Conservation (phyloP, 192 early-diverging fungal species). For the Dispira parvispora region DNA sequence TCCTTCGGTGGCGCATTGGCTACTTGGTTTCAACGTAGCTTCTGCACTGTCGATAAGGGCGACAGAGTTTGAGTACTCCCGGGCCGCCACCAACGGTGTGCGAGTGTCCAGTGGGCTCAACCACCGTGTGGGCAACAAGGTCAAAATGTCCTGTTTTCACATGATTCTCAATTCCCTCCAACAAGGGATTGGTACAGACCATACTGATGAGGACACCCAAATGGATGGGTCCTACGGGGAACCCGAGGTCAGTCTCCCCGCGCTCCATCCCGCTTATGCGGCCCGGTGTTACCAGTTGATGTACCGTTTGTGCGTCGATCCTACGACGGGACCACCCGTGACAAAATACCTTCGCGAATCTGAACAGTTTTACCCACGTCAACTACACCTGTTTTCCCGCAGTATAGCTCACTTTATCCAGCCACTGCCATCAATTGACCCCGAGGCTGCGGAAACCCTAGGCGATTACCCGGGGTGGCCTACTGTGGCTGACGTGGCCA, state of each 20-base stretch:
- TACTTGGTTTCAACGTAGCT: slow-evolving; percentile 62
- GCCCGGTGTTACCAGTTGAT: slow-evolving; percentile 83
- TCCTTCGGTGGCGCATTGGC: slow-evolving; percentile 73
- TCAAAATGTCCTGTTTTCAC: slow-evolving; percentile 37
- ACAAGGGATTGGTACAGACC: slow-evolving; percentile 20
- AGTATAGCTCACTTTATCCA: slow-evolving; percentile 17
- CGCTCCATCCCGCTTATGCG: slow-evolving; percentile 57
- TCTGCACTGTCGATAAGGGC: slow-evolving; percentile 20
- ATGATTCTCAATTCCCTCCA: slow-evolving; percentile 41
- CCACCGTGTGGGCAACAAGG: not conserved
- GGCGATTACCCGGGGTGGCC: slow-evolving; percentile 12
- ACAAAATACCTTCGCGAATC: slow-evolving; percentile 63
- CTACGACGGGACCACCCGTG: slow-evolving; percentile 44
- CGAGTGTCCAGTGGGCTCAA: too few relatives aligned
- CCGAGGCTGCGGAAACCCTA: slow-evolving; percentile 12
- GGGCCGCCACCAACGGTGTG: slow-evolving; percentile 10
- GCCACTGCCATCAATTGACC: slow-evolving; percentile 13
- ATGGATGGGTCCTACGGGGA: slow-evolving; percentile 18
- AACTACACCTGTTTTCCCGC: slow-evolving; percentile 25
- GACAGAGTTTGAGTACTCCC: slow-evolving; percentile 23
- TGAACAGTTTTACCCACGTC: slow-evolving; percentile 60
- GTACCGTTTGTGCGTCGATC: slow-evolving; percentile 58
- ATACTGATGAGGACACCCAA: too few relatives aligned
- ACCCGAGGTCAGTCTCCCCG: slow-evolving; percentile 28
- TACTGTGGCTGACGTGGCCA: slow-evolving; percentile 17